Percentiles rank a stretch among this genome's conserved stretches.
Evolutionary conservation across 2,329 filamentous ascomycete genomes (phyloP).

Genomic region (Chalara sp.): DNA sequence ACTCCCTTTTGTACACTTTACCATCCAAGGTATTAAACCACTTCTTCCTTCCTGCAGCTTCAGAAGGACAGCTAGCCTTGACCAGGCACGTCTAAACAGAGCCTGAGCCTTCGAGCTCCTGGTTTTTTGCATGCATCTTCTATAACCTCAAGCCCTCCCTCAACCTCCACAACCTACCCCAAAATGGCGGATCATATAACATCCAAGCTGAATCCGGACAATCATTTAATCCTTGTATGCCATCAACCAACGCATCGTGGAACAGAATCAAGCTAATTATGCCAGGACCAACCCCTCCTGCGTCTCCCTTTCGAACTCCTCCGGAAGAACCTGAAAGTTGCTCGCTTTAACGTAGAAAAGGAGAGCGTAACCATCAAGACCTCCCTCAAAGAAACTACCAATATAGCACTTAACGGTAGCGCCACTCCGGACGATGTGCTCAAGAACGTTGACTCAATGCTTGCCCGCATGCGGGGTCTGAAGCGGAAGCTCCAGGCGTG

Average conservation of each 20-base stretch:
- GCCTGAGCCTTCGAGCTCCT: too few relatives aligned
- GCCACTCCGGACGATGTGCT: slow-evolving; percentile 69
- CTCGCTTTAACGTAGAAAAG: slow-evolving; percentile 70
- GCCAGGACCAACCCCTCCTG: slow-evolving; percentile 85
- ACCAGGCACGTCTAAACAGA: too few relatives aligned
- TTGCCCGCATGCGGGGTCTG: slow-evolving; percentile 74
- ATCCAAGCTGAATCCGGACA: slow-evolving; percentile 65
- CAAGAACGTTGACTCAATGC: slow-evolving; percentile 75
- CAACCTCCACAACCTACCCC: background rate
- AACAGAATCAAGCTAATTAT: background rate
- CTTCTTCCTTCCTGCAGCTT: too few relatives aligned
- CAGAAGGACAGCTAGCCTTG: too few relatives aligned
- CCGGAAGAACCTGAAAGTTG: slow-evolving; percentile 87
- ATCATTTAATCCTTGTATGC: slow-evolving; percentile 65
- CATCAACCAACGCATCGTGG: too few relatives aligned
- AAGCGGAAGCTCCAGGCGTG: slow-evolving; percentile 79
- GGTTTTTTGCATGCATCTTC: too few relatives aligned
- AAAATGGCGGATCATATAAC: slow-evolving; percentile 54
- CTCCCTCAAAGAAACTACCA: slow-evolving; percentile 52
- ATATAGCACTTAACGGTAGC: slow-evolving; percentile 35
- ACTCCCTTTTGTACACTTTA: too few relatives aligned
- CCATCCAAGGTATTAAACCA: too few relatives aligned
- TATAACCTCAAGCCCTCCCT: background rate
- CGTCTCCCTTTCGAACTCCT: slow-evolving; percentile 89
- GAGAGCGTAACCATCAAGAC: slow-evolving; percentile 58